Evolutionary conservation across 441 rosid genomes (phyloP), one percentile per base, ranked within the genome.

Genomic region (Aquilaria agallochum): DNA sequence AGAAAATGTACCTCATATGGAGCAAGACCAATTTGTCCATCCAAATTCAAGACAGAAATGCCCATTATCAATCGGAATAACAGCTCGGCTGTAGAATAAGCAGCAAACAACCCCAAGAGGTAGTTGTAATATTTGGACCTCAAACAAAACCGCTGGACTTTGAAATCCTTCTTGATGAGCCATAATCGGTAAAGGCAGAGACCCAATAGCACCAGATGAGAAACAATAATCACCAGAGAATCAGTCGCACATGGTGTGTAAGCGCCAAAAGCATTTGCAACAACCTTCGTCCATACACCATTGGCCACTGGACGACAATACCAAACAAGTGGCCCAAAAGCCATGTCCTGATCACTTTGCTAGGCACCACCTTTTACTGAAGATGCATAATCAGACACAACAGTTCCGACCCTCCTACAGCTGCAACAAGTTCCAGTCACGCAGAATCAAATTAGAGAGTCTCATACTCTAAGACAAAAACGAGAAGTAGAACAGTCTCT

Each of bases 211-310:
- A 68, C 81, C 80, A 92, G 56, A 68, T 92, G 87, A 63, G 96
- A 82, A 56, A 87, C 31, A 8, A 77, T 74, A 45, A 95, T 53
- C 64, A 92, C 99, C 68, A 90, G 61, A 53, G 90, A 79, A 68
- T 90, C 94, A 15, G 92, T 73, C 47, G 89, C 94, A 71, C 99
- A 92, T 47, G 99, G 99, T 55, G 97, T 92, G 81, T 87, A 92
- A 27, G 83, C 86, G 53, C 99, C 99, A 69, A 95, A 90, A 31
- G 96, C 96, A 74, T 85, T 88, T 67, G 83, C 83, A 59, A 80
- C 96, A 11, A 76, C 75, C 64, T 74, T 87, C 9, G 92, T 66
- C 99, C 99, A 95, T 60, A 76, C 59, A 62, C 97, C 98, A 82
- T 77, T 69, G 2, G 74, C 59, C 79, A 80, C 94, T 3, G 97